Evolutionary conservation across 1,284 basidiomycete genomes (phyloP), one percentile per base, ranked within the genome.

Genomic region (Sanghuangporus weigelae): DNA sequence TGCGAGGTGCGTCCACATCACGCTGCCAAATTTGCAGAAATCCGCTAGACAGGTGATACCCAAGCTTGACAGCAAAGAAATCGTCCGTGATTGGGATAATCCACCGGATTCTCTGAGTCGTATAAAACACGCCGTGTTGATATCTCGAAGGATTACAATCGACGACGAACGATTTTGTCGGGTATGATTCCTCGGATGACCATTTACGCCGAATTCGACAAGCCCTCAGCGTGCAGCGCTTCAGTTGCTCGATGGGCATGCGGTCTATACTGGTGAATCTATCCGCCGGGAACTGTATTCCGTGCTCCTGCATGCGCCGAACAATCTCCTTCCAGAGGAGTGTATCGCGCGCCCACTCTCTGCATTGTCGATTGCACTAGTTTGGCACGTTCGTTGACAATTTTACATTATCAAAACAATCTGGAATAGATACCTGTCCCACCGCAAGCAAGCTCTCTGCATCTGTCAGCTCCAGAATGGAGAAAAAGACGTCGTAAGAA

Each of bases 1-100:
- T 16, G 12, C 36, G 54, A 12, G 36, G 54, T 8, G 19, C 54
- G 11, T 39, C 35, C 36, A 11, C 36, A 19, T 35, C 31, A 19
- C 23, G 12, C 7, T 26, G 19, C 54, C 54, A 56, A 12, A 56
- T 35, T 36, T 56, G 54, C 21, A 56, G 7, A 3, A 56, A 31
- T n/a, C 54, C 54, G 7, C 36, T 56, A 8, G 54, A 56, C 26
- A 35, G n/a, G 19, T 56, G 54, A 26, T 56, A 56, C 19, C 36
- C 54, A 39, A 56, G 54, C 54, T 56, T 56, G 23, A 56, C 54
- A 14, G 54, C 54, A 35, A 56, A 56, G 26, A 31, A 56, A 23
- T 56, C 54, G 19, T n/a, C n/a, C 21, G n/a, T 56, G 54, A 56
- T 56, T 19, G 23, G 54, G 14, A 31, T 56, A 14, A 56, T 35